These are phyloP conservation scores for Debaryomycetaceae sp. DNA, from an alignment of 1,139 yeast species.

Conservation along the genomic window DNA sequence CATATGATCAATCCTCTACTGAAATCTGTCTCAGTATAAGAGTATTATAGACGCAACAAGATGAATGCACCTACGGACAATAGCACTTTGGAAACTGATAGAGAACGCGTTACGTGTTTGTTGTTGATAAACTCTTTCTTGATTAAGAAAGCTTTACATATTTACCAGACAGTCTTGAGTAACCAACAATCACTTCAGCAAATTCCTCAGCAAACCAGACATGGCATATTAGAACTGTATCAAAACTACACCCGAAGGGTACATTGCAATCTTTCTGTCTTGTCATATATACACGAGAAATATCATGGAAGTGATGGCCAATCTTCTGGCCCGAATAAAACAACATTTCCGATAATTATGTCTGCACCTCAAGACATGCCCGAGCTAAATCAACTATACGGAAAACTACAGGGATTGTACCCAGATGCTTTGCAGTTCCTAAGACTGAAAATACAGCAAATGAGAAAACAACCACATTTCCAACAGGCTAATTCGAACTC, in stretches of 20 bases:
- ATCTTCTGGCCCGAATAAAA: constrained; percentile 25
- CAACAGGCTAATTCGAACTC: constrained; percentile 3
- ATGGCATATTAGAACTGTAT: constrained; percentile 41
- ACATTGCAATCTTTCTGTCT: constrained; percentile 52
- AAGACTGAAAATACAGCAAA: constrained; percentile 43
- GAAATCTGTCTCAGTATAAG: too few species aligned
- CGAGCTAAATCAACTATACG: constrained; percentile 46
- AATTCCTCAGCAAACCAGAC: constrained; percentile 35
- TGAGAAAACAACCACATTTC: constrained; percentile 25
- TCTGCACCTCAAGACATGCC: constrained; percentile 57
- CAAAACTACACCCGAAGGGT: constrained; percentile 50
- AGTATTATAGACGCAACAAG: not conserved
- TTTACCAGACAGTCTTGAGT: constrained; percentile 33
- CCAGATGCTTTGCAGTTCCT: constrained; percentile 53
- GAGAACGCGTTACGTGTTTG: constrained; percentile 49
- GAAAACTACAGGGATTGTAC: constrained; percentile 47
- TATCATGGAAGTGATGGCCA: constrained; percentile 37
- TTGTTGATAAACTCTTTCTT: constrained; percentile 51
- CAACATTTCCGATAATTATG: constrained; percentile 49
- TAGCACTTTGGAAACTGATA: constrained; percentile 20
- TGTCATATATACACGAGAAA: constrained; percentile 50
- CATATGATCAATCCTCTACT: too few species aligned
- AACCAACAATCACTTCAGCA: constrained; percentile 35
- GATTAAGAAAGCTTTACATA: constrained; percentile 44
- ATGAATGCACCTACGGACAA: constrained; percentile 5